Percentiles rank a stretch among this genome's conserved stretches.
Conservation (phyloP, 2,329 filamentous ascomycete genomes). For the Magnaporthiopsis poae region DNA sequence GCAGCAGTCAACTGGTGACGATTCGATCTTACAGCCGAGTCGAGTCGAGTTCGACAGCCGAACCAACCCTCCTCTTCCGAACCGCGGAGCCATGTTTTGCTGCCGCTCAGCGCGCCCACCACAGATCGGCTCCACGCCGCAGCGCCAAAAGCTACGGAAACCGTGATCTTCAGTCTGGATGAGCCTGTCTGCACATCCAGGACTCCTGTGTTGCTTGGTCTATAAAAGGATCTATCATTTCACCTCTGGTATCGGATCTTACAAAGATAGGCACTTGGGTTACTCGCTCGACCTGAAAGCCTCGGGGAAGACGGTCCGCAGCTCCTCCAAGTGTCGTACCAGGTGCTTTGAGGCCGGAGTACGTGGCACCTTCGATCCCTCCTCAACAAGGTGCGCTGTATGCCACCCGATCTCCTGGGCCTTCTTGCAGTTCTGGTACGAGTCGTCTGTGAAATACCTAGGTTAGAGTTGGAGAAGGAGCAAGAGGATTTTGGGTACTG, state of each 20-base stretch:
- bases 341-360: constrained; percentile 62
- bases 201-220: background rate
- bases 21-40: constrained; percentile 17
- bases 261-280: background rate
- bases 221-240: background rate
- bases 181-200: background rate
- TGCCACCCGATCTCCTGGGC: constrained; percentile 78
- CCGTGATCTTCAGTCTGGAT: background rate
- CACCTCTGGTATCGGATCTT: background rate
- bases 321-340: constrained; percentile 64
- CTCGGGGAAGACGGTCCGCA: constrained; percentile 68
- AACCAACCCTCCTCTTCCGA: background rate
- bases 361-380: constrained; percentile 53
- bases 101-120: background rate
- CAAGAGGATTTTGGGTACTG: background rate
- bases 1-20: constrained; percentile 23
- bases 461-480: background rate
- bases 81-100: background rate
- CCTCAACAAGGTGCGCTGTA: constrained; percentile 75
- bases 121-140: too few species aligned
- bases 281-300: constrained; percentile 55
- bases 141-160: background rate
- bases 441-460: constrained; percentile 57
- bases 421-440: constrained; percentile 66
- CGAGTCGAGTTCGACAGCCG: background rate